phyloP scores from a whole-genome alignment of 805 yeast genomes.

The Pichia eremophila region DNA sequence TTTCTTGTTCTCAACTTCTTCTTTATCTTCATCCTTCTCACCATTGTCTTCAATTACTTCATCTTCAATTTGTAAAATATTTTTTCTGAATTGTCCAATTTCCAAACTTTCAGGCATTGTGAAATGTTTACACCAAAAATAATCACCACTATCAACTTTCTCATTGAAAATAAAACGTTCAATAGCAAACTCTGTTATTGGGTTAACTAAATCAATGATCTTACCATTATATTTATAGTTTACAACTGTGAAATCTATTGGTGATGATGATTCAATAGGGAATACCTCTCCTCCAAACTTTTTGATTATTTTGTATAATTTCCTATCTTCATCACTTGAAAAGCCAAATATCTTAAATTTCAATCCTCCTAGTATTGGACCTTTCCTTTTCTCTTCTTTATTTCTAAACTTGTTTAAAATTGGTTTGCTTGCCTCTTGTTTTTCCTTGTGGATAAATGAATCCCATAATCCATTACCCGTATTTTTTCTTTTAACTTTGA shows the following conservation, averaged over 20 bases:
- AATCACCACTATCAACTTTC: conserved; percentile 10
- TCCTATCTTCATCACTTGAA: conserved; percentile 9
- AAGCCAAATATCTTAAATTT: conserved; percentile 17
- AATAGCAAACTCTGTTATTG: conserved; percentile 23
- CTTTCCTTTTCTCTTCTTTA: not conserved
- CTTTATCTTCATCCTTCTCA: too few species aligned
- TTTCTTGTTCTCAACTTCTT: not conserved
- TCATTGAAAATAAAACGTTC: conserved; percentile 21
- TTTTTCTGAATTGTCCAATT: not conserved
- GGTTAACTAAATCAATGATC: not conserved
- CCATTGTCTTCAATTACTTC: too few species aligned
- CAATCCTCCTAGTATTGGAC: conserved; percentile 13
- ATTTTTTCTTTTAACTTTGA: conserved; percentile 13
- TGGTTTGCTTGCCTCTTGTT: not conserved
- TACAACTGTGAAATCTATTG: conserved; percentile 13
- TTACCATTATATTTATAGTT: conserved; percentile 11
- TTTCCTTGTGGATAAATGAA: conserved; percentile 16
- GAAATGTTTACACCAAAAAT: conserved; percentile 20
- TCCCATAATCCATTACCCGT: conserved; percentile 14
- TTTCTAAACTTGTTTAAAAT: not conserved
- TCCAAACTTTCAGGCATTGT: not conserved
- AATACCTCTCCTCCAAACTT: conserved; percentile 18
- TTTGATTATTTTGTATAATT: conserved; percentile 16
- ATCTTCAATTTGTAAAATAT: not conserved
- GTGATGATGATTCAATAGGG: not conserved